Percentiles rank a stretch among this genome's conserved stretches.
Conservation (phyloP, 2,329 filamentous ascomycete species). For the Canariomyces notabilis region DNA sequence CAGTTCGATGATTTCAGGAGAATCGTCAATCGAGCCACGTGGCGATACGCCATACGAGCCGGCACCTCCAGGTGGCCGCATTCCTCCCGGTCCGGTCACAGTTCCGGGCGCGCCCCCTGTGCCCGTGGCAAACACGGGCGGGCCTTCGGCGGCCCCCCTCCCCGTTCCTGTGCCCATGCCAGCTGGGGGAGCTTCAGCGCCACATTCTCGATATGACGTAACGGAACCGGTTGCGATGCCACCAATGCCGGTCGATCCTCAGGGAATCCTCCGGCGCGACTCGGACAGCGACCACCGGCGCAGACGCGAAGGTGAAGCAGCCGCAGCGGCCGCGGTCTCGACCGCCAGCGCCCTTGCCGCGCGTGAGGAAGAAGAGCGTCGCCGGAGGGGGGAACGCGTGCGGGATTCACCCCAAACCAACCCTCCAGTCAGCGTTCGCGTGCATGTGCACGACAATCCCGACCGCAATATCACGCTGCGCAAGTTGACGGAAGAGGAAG, state of each 20-base stretch:
- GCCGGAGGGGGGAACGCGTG: conserved; percentile 30
- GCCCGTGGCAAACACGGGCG: background rate
- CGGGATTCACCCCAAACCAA: conserved; percentile 40
- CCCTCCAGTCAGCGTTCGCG: conserved; percentile 49
- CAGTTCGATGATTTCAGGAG: conserved; percentile 28
- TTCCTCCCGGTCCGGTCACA: conserved; percentile 4
- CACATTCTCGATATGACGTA: conserved; percentile 35
- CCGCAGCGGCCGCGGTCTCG: conserved; percentile 44
- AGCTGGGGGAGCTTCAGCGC: conserved; percentile 32
- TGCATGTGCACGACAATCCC: conserved; percentile 56
- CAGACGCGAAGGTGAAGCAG: conserved; percentile 40
- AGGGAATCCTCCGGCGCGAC: conserved; percentile 38
- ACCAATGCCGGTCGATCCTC: conserved; percentile 48
- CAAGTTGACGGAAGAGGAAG: conserved; percentile 56
- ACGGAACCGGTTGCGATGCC: conserved; percentile 44
- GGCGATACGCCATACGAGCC: conserved; percentile 29
- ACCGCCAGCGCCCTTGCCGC: conserved; percentile 45
- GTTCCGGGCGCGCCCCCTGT: conserved; percentile 8
- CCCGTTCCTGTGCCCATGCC: conserved; percentile 9
- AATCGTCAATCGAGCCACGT: conserved; percentile 37
- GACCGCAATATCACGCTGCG: conserved; percentile 58
- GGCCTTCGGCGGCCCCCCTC: conserved; percentile 11
- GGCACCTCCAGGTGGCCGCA: conserved; percentile 25
- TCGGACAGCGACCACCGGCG: conserved; percentile 39
- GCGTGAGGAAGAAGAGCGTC: conserved; percentile 39